These are phyloP conservation scores for Chrysanthemum seticuspe DNA, from an alignment of 129 eudicot species.

Conservation along the genomic window DNA sequence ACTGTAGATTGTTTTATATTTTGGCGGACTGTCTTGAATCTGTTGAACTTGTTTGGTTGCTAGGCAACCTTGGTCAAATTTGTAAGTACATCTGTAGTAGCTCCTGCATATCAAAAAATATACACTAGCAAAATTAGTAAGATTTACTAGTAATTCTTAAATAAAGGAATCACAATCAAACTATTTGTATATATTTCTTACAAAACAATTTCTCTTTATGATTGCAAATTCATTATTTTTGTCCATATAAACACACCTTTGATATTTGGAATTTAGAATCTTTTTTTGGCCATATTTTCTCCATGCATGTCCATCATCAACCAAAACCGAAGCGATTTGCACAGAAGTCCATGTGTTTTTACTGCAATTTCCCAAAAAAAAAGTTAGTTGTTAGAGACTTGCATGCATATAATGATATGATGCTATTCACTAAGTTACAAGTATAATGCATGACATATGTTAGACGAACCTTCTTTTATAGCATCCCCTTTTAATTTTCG, in stretches of 20 bases:
- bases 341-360: conserved; percentile 38
- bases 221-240: background rate
- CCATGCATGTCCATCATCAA: conserved; percentile 70
- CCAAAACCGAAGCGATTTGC: conserved; percentile 22
- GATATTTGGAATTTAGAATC: conserved; percentile 46
- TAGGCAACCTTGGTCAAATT: conserved; percentile 41
- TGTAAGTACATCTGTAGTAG: conserved; percentile 56
- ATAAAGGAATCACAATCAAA: no score
- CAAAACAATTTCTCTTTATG: no score
- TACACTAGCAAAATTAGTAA: background rate
- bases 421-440: no score
- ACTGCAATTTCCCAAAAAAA: conserved; percentile 25
- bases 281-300: conserved; percentile 75
- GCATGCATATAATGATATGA: no score
- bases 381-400: no score
- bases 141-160: background rate
- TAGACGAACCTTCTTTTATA: conserved; percentile 50
- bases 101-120: conserved; percentile 27
- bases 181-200: no score
- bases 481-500: conserved; percentile 44
- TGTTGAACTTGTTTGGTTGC: conserved; percentile 52
- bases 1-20: conserved; percentile 34
- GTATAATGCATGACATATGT: no score
- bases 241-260: conserved; percentile 33
- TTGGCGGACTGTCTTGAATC: conserved; percentile 27